Conservation (phyloP, 2,329 filamentous ascomycete species). For the Colletotrichum karsti region DNA sequence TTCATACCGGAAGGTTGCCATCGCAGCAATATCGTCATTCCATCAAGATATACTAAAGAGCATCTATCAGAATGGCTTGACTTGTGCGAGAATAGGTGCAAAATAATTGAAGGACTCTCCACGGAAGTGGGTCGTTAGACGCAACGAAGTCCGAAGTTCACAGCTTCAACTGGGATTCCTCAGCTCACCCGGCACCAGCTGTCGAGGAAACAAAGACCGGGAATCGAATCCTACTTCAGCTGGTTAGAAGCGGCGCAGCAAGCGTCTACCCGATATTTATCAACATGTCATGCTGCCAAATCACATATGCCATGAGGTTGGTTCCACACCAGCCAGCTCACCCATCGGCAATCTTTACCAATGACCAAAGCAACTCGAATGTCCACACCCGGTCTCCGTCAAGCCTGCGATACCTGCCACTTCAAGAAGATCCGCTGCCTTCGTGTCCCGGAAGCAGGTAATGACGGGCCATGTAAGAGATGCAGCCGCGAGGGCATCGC, state of each 20-base stretch:
- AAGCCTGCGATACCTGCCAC: slow-evolving; percentile 21
- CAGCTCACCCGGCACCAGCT: background rate
- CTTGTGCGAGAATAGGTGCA: too few species aligned
- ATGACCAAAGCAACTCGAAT: background rate
- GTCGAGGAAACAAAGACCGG: too few species aligned
- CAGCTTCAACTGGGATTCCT: background rate
- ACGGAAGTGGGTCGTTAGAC: too few species aligned
- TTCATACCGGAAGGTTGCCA: too few species aligned
- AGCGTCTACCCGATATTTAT: background rate
- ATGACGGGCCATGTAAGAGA: background rate
- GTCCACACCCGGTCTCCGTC: background rate
- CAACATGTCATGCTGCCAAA: background rate
- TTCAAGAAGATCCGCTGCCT: slow-evolving; percentile 17
- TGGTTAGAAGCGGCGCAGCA: too few species aligned
- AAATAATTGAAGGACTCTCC: too few species aligned
- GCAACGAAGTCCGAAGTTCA: background rate
- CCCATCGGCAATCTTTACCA: background rate
- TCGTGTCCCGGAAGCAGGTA: background rate
- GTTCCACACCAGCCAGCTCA: background rate
- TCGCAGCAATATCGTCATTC: too few species aligned
- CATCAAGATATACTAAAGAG: too few species aligned
- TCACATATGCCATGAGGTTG: background rate
- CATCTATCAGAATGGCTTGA: too few species aligned
- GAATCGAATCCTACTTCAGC: background rate
- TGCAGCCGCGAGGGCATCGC: background rate